Percentiles rank a stretch among this genome's conserved stretches.
These are phyloP conservation scores for Hanseniaspora lachancei DNA, from an alignment of 805 yeast genomes.

Conservation along the genomic window DNA sequence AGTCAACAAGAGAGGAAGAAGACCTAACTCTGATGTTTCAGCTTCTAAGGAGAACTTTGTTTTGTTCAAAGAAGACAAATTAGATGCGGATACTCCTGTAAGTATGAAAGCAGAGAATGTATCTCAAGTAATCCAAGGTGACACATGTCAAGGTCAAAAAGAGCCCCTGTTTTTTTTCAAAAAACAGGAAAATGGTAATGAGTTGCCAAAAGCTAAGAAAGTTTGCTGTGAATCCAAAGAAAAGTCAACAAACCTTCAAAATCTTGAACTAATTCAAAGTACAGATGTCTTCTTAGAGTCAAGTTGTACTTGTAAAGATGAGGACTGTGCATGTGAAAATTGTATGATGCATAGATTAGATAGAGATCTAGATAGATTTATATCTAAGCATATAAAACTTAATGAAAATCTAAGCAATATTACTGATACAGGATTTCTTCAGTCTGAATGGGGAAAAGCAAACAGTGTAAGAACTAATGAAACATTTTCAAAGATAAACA, in stretches of 20 bases:
- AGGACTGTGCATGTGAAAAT: constrained; percentile 23
- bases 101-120: neutral
- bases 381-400: constrained; percentile 13
- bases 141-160: constrained; percentile 2
- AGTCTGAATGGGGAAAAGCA: neutral
- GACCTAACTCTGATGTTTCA: constrained; percentile 38
- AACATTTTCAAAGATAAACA: neutral
- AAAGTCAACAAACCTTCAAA: constrained; percentile 19
- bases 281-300: constrained; percentile 25
- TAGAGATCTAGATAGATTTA: constrained; percentile 23
- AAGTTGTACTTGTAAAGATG: constrained; percentile 24
- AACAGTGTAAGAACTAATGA: neutral
- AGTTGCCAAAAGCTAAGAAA: constrained; percentile 19
- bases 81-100: neutral
- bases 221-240: constrained; percentile 20
- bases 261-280: constrained; percentile 25
- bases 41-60: constrained; percentile 14
- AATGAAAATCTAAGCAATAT: neutral
- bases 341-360: constrained; percentile 28
- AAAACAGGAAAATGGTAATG: neutral
- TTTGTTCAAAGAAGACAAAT: constrained; percentile 10
- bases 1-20: constrained; percentile 84
- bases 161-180: neutral
- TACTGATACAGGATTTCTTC: neutral
- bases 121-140: neutral